Evolutionary conservation across 2,329 filamentous ascomycete species (phyloP), one percentile per base, ranked within the genome.

Genomic region (Colletotrichum eleusines): DNA sequence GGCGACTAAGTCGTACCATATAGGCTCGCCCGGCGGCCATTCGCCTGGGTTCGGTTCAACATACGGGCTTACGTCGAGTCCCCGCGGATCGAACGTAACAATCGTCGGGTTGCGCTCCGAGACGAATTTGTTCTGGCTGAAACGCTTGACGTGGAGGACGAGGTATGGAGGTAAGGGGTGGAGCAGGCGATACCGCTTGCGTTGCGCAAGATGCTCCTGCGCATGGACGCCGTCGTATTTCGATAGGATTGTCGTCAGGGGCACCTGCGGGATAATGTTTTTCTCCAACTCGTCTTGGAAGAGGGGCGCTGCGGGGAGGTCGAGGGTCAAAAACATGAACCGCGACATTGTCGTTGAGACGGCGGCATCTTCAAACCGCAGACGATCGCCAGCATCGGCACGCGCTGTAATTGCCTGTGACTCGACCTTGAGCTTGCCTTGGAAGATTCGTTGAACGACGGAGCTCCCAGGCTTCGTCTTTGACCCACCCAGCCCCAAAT

Each of bases 21-120:
- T 93, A 1, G 95, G 94, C 79, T 97, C 94, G 2, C 92, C 89
- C 0, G 89, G 89, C 0, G 91, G 88, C 80, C 92, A 90, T 46
- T 92, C 79, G 6, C 86, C 82, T 0, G 94, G 92, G 77, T 95
- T 94, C 0, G 95, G 95, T 82, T 98, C 94, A 16, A 97, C 94
- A 77, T 96, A 98, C 0, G 95, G 94, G 6, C 91, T 88, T 85
- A 98, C 91, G 79, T 99, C 94, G 11, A 99, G 89, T 51, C 91
- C 78, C 72, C 91, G 88, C 5, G 94, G 92, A 74, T 95, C 94
- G 81, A 98, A 99, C 0, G 95, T 98, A 73, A 99, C 96, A 77
- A 99, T 99, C 12, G 96, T 99, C 1, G 95, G 96, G 80, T 99
- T 99, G 61, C 96, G 92, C 82, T 98, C 95, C 2, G 92, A 89